A percentile compares a stretch with the other conserved stretches of the same genome.
These are phyloP conservation scores for Collybiopsis confluens DNA, from an alignment of 768 basidiomycete species.

Conservation along the genomic window DNA sequence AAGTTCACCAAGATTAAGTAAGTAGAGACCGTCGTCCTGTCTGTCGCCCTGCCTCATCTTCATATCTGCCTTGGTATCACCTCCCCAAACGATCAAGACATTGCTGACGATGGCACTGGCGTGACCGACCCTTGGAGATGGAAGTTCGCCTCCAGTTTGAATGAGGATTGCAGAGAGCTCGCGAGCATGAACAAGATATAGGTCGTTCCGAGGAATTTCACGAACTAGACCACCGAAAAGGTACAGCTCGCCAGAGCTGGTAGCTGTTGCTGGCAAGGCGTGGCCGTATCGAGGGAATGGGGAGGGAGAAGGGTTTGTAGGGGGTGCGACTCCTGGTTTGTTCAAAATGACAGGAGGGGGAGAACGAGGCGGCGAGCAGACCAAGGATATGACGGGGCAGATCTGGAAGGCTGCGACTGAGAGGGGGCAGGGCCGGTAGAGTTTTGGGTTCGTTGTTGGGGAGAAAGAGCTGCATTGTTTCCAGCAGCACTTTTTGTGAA, in stretches of 20 bases:
- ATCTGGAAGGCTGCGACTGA: slow-evolving; percentile 22
- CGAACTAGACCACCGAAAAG: slow-evolving; percentile 96
- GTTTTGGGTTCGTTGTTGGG: slow-evolving; percentile 25
- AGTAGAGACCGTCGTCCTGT: slow-evolving; percentile 90
- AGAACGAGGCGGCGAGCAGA: slow-evolving; percentile 69
- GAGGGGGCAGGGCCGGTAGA: slow-evolving; percentile 25
- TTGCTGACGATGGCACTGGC: slow-evolving; percentile 93
- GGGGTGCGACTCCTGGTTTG: slow-evolving; percentile 61
- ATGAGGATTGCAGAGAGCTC: slow-evolving; percentile 77
- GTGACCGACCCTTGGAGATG: slow-evolving; percentile 91
- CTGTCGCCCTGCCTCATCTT: slow-evolving; percentile 59
- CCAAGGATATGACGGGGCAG: slow-evolving; percentile 74
- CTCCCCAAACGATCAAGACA: slow-evolving; percentile 97
- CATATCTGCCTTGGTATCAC: slow-evolving; percentile 84
- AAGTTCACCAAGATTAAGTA: slow-evolving; percentile 87
- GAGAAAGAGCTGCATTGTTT: slow-evolving; percentile 6
- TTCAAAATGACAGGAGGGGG: slow-evolving; percentile 61
- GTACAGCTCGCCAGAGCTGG: slow-evolving; percentile 84
- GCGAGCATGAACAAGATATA: slow-evolving; percentile 83
- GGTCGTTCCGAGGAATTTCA: slow-evolving; percentile 85
- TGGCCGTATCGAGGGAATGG: slow-evolving; percentile 98
- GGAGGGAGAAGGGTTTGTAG: slow-evolving; percentile 69
- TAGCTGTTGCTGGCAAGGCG: slow-evolving; percentile 77
- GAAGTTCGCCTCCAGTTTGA: slow-evolving; percentile 85
- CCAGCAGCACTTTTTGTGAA: slow-evolving; percentile 7